Evolutionary conservation across 139 green algal genomes (phyloP).

Genomic region (Coccomyxa sp.): DNA sequence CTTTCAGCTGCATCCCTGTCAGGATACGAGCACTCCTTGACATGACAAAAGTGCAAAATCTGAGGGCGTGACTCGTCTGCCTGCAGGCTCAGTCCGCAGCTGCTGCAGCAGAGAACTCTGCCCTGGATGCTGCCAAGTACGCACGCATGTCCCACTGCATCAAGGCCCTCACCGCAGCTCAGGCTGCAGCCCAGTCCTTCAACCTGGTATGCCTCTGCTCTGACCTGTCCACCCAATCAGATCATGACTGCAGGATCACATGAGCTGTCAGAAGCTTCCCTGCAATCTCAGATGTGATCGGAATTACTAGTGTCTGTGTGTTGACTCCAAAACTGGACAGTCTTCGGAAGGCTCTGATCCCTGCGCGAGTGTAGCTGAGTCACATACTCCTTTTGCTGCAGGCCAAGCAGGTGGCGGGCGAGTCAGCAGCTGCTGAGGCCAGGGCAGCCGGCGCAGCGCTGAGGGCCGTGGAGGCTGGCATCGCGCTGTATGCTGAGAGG

Average conservation of each 20-base stretch:
- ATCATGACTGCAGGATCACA: too few relatives aligned
- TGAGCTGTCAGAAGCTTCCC: too few relatives aligned
- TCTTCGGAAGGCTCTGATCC: neutral
- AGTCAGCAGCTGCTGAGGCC: neutral
- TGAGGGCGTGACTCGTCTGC: neutral
- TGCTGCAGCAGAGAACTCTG: conserved; percentile 1
- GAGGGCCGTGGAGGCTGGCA: conserved; percentile 13
- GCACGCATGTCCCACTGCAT: neutral
- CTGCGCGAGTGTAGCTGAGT: too few relatives aligned
- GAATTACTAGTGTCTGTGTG: too few relatives aligned
- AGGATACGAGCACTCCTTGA: neutral
- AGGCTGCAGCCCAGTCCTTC: conserved; percentile 2
- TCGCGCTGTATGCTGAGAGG: conserved; percentile 10
- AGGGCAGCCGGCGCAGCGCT: conserved; percentile 9
- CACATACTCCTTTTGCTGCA: neutral
- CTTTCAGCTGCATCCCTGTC: too few relatives aligned
- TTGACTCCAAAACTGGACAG: too few relatives aligned
- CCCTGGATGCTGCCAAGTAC: conserved; percentile 11
- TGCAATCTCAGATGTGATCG: too few relatives aligned
- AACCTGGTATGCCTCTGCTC: conserved; percentile 4
- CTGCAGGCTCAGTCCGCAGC: neutral
- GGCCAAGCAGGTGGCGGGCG: conserved; percentile 3
- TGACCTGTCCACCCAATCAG: too few relatives aligned
- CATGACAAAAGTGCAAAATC: too few relatives aligned
- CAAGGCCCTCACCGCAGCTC: neutral